These are phyloP conservation scores for Samsoniella hepiali DNA, from an alignment of 2,329 filamentous ascomycete genomes.

Conservation along the genomic window DNA sequence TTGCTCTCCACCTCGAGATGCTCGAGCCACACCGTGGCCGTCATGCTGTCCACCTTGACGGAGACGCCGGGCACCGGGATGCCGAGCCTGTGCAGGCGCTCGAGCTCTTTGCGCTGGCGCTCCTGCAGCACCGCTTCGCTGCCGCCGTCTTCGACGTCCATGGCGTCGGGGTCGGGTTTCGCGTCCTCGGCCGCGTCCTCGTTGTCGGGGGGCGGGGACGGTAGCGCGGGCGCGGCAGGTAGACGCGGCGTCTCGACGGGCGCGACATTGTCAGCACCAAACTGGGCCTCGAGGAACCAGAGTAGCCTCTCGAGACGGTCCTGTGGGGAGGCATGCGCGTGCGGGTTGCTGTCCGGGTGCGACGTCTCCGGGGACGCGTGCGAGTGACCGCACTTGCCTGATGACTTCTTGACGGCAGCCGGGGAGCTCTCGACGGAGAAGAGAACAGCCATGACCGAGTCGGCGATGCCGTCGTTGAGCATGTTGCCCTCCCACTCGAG, in stretches of 20 bases:
- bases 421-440: constrained; percentile 91
- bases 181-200: constrained; percentile 26
- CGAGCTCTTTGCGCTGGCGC: constrained; percentile 66
- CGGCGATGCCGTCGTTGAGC: constrained; percentile 96
- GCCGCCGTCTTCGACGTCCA: constrained; percentile 23
- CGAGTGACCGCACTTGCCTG: constrained; percentile 33
- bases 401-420: constrained; percentile 78
- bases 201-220: constrained; percentile 26
- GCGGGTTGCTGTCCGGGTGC: constrained; percentile 51
- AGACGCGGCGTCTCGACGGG: constrained; percentile 68
- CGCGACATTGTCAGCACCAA: constrained; percentile 76
- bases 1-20: constrained; percentile 83
- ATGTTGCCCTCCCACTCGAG: constrained; percentile 98
- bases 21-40: constrained; percentile 89
- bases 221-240: constrained; percentile 33
- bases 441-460: constrained; percentile 90
- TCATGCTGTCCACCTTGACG: constrained; percentile 83
- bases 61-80: constrained; percentile 88
- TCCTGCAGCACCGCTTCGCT: constrained; percentile 45
- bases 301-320: constrained; percentile 82
- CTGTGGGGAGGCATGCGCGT: constrained; percentile 66
- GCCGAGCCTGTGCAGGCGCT: constrained; percentile 75
- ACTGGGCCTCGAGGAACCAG: constrained; percentile 96
- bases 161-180: constrained; percentile 22
- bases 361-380: constrained; percentile 44